Percentiles rank a stretch among this genome's conserved stretches.
Evolutionary conservation across 495 filamentous ascomycete species (phyloP).

Genomic region (Darksidea phi): DNA sequence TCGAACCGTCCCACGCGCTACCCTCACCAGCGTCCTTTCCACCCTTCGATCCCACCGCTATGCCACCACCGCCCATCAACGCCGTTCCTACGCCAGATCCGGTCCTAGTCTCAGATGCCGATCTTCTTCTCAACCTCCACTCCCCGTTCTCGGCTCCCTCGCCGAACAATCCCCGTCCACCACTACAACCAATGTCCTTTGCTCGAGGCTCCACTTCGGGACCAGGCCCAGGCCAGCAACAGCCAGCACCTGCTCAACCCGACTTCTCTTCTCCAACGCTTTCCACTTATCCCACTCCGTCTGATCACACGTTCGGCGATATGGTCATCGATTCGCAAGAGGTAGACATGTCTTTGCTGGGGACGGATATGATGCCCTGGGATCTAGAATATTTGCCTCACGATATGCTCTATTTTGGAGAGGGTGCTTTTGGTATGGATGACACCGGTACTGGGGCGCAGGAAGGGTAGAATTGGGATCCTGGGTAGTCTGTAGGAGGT

Average conservation of each 20-base stretch:
- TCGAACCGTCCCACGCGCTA: constrained; percentile 10
- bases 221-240: neutral
- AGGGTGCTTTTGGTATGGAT: constrained; percentile 7
- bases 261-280: constrained; percentile 45
- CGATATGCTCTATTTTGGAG: constrained; percentile 60
- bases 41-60: constrained; percentile 19
- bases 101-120: constrained; percentile 34
- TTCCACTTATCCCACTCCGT: constrained; percentile 32
- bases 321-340: constrained; percentile 73
- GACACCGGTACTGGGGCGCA: neutral
- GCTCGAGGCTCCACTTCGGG: constrained; percentile 1
- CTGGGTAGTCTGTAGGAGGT: too few species aligned
- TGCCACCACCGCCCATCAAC: constrained; percentile 30
- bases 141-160: constrained; percentile 29
- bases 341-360: constrained; percentile 59
- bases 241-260: constrained; percentile 44
- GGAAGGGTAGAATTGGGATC: too few species aligned
- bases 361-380: constrained; percentile 63
- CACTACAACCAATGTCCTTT: constrained; percentile 3
- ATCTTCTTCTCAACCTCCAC: constrained; percentile 38
- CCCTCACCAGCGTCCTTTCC: constrained; percentile 19
- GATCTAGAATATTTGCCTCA: constrained; percentile 63
- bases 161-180: constrained; percentile 7
- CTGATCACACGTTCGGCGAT: constrained; percentile 47
- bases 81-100: constrained; percentile 26